Percentiles rank a stretch among this genome's conserved stretches.
Evolutionary conservation across 495 filamentous ascomycete genomes (phyloP).

Genomic region (Penicillium riverlandense): DNA sequence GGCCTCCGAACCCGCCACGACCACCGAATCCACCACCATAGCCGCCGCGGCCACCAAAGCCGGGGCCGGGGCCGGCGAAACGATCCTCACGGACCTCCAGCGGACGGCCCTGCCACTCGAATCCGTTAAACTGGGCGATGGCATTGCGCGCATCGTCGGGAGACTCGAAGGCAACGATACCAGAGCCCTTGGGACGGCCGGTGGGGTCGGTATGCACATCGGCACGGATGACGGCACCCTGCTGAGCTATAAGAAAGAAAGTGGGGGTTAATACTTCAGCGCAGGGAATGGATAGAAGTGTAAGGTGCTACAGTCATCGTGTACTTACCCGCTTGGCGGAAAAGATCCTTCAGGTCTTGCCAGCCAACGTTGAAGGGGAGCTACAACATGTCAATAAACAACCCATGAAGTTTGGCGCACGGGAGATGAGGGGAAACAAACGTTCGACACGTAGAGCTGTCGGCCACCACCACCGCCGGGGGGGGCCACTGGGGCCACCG

Average conservation of each 20-base stretch:
- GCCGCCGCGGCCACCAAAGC: conserved; percentile 39
- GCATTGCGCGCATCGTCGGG: conserved; percentile 92
- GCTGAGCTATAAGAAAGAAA: conserved; percentile 48
- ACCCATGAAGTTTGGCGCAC: not conserved
- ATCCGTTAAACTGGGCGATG: conserved; percentile 95
- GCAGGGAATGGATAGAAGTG: no score
- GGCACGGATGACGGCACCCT: conserved; percentile 85
- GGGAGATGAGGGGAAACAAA: conserved; percentile 54
- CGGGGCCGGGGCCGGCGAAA: conserved; percentile 63
- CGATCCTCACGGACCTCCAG: conserved; percentile 96
- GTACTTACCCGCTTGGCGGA: conserved; percentile 91
- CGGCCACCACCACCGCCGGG: conserved; percentile 56
- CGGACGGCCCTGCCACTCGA: conserved; percentile 92
- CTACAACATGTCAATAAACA: conserved; percentile 45
- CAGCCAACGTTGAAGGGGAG: conserved; percentile 96
- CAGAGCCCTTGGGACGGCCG: conserved; percentile 89
- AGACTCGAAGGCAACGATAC: conserved; percentile 93
- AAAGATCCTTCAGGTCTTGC: conserved; percentile 98
- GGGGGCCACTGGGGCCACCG: conserved; percentile 41
- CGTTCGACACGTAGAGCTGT: conserved; percentile 96
- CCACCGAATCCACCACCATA: conserved; percentile 45
- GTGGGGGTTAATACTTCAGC: conserved; percentile 25
- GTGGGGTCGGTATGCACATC: conserved; percentile 91
- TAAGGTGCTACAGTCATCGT: not conserved
- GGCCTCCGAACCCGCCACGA: conserved; percentile 64